Evolutionary conservation across 1,284 basidiomycete genomes (phyloP).

Genomic region (Volvariella surrecta): DNA sequence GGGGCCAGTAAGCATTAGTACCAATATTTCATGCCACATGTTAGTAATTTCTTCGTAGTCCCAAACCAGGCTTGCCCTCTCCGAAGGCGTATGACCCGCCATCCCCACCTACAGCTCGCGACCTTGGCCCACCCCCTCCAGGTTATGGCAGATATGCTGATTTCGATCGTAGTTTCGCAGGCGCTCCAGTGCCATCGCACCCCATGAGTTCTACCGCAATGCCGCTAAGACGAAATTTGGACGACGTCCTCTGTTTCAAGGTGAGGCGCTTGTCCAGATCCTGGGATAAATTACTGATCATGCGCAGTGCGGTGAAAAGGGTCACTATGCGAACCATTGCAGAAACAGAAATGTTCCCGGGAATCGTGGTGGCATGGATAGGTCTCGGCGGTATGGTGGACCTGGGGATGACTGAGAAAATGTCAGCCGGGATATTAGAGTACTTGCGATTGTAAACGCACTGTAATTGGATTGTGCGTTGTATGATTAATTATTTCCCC

Average conservation of each 20-base stretch:
- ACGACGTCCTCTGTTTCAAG: slow-evolving; percentile 89
- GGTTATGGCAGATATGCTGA: slow-evolving; percentile 84
- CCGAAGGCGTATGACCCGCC: slow-evolving; percentile 77
- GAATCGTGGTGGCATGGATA: slow-evolving; percentile 65
- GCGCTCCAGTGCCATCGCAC: slow-evolving; percentile 19
- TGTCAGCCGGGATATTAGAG: too few relatives aligned
- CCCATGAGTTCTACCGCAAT: slow-evolving; percentile 14
- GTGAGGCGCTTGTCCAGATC: slow-evolving; percentile 27
- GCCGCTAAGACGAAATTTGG: slow-evolving; percentile 64
- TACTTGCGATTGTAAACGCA: too few relatives aligned
- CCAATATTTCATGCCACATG: slow-evolving; percentile 17
- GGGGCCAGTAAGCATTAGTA: slow-evolving; percentile 76
- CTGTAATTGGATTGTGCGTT: too few relatives aligned
- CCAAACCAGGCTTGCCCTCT: slow-evolving; percentile 65
- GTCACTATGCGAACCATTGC: slow-evolving; percentile 94
- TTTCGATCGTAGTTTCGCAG: slow-evolving; percentile 53
- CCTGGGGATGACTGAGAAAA: too few relatives aligned
- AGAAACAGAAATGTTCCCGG: slow-evolving; percentile 79
- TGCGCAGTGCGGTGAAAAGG: slow-evolving; percentile 75
- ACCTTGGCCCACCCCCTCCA: slow-evolving; percentile 86
- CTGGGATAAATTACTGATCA: slow-evolving; percentile 2
- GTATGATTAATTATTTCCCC: too few relatives aligned
- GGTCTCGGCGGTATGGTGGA: slow-evolving; percentile 29
- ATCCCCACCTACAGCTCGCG: slow-evolving; percentile 63
- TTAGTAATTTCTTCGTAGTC: slow-evolving; percentile 33